Percentiles rank a stretch among this genome's conserved stretches.
These are phyloP conservation scores for Cicer chorassanicum DNA, from an alignment of 306 rosid species.

Conservation along the genomic window DNA sequence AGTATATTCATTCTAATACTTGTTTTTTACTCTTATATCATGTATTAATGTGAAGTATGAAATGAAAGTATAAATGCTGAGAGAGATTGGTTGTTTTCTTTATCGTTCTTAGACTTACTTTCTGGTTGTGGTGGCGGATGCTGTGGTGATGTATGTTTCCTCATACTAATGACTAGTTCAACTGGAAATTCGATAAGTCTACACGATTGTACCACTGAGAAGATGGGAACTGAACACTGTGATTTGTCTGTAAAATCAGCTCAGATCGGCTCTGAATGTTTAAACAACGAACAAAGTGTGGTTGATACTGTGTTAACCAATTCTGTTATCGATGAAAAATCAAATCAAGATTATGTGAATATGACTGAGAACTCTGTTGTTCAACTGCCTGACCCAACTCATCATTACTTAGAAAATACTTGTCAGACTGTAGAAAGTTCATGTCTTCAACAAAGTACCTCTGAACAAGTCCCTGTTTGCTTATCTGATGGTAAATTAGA, in stretches of 20 bases:
- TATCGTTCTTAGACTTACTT: slow-evolving; percentile 40
- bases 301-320: slow-evolving; percentile 34
- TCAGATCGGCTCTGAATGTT: slow-evolving; percentile 47
- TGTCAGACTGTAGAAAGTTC: slow-evolving; percentile 46
- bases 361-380: slow-evolving; percentile 47
- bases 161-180: slow-evolving; percentile 45
- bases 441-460: slow-evolving; percentile 29
- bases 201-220: slow-evolving; percentile 39
- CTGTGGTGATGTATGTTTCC: slow-evolving; percentile 40
- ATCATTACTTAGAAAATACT: slow-evolving; percentile 38
- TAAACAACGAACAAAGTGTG: slow-evolving; percentile 50
- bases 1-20: slow-evolving; percentile 9
- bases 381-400: slow-evolving; percentile 44
- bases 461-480: slow-evolving; percentile 32
- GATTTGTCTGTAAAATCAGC: slow-evolving; percentile 50
- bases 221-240: slow-evolving; percentile 49
- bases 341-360: slow-evolving; percentile 46
- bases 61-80: slow-evolving; percentile 4
- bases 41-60: not conserved
- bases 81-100: slow-evolving; percentile 8
- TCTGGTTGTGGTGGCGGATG: slow-evolving; percentile 53
- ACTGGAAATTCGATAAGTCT: slow-evolving; percentile 43
- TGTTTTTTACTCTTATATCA: not conserved
- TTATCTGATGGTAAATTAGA: not conserved
- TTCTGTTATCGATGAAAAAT: slow-evolving; percentile 41